These are phyloP conservation scores for Sparassis latifolia DNA, from an alignment of 1,284 basidiomycete species.

Conservation along the genomic window DNA sequence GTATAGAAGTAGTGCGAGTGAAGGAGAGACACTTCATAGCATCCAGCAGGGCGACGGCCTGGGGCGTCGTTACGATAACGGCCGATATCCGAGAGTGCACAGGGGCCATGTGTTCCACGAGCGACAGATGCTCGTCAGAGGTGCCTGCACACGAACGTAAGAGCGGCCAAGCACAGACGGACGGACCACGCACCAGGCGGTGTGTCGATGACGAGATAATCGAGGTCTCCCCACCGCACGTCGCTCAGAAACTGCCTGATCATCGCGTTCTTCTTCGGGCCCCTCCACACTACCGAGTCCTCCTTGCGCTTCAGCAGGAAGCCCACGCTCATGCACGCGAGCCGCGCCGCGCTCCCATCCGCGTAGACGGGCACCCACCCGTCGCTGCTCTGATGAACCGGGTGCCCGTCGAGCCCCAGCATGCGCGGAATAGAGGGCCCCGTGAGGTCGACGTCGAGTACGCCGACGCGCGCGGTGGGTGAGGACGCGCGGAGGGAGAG, in stretches of 20 bases:
- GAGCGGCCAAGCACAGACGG: neutral
- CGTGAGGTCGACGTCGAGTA: slow-evolving; percentile 95
- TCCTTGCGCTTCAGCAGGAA: slow-evolving; percentile 88
- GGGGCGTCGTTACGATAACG: slow-evolving; percentile 94
- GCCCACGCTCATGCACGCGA: slow-evolving; percentile 96
- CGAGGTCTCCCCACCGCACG: slow-evolving; percentile 93
- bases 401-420: slow-evolving; percentile 86
- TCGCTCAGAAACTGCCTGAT: slow-evolving; percentile 96
- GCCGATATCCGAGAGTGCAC: slow-evolving; percentile 75
- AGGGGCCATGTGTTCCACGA: slow-evolving; percentile 90
- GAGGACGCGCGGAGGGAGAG: slow-evolving; percentile 74
- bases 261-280: slow-evolving; percentile 99
- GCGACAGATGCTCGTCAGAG: slow-evolving; percentile 95
- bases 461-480: slow-evolving; percentile 68
- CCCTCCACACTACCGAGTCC: slow-evolving; percentile 96
- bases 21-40: slow-evolving; percentile 96
- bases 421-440: slow-evolving; percentile 97
- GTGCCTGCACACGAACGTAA: slow-evolving; percentile 56
- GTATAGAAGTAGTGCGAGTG: slow-evolving; percentile 79
- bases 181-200: slow-evolving; percentile 72
- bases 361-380: slow-evolving; percentile 99
- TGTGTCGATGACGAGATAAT: slow-evolving; percentile 96
- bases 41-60: slow-evolving; percentile 93
- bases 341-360: slow-evolving; percentile 59
- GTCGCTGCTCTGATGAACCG: slow-evolving; percentile 87